Conservation (phyloP, 371 early-diverging fungal species). For the Basidiobolus meristosporus region DNA sequence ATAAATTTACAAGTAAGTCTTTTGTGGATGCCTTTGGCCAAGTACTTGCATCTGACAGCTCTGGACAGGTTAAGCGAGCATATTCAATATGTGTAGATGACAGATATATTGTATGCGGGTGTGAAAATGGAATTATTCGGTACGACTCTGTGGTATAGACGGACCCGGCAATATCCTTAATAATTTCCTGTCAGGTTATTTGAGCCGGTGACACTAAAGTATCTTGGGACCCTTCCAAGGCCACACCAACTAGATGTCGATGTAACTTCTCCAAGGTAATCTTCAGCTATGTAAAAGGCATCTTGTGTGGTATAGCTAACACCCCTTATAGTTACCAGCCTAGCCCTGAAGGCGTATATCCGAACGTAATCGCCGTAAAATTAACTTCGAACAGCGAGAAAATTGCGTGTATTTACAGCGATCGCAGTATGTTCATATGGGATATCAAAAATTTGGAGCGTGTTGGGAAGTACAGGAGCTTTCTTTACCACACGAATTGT, state of each 20-base stretch:
- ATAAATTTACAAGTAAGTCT: constrained; percentile 44
- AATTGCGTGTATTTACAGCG: constrained; percentile 12
- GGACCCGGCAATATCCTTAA: no score
- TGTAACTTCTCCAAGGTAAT: no score
- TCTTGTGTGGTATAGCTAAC: constrained; percentile 13
- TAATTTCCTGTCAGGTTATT: no score
- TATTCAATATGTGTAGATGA: constrained; percentile 39
- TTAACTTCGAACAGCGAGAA: constrained; percentile 12
- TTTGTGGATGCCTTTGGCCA: no score
- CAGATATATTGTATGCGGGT: constrained; percentile 46
- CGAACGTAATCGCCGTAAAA: constrained; percentile 33
- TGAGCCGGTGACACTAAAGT: constrained; percentile 41
- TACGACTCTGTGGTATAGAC: no score
- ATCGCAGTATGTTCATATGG: constrained; percentile 56
- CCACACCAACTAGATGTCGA: constrained; percentile 54
- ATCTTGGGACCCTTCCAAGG: constrained; percentile 49
- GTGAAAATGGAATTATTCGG: constrained; percentile 47
- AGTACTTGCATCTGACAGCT: no score
- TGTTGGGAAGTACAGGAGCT: constrained; percentile 42
- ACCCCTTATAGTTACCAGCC: no score
- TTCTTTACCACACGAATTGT: constrained; percentile 56
- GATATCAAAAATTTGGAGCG: constrained; percentile 38
- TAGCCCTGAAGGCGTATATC: constrained; percentile 21
- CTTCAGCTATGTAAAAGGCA: no score
- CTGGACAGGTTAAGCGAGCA: no score